These are phyloP conservation scores for Globisporangium emineosum DNA, from an alignment of 352 stramenopile genomes.

Conservation along the genomic window DNA sequence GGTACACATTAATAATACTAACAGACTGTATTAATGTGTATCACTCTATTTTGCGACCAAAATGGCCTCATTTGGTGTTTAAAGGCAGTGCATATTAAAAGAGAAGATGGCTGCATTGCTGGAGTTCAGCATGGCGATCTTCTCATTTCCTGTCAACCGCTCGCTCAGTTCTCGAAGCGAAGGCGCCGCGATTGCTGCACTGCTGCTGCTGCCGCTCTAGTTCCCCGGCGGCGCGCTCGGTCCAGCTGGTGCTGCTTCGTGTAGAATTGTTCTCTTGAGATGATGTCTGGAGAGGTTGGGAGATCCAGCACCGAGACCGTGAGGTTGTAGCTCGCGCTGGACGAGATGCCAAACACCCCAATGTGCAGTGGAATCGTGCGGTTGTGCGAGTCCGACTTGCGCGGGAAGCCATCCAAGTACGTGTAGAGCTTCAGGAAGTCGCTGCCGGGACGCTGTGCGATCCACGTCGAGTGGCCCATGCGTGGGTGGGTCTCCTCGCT, in stretches of 20 bases:
- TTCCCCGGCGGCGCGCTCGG: conserved; percentile 1
- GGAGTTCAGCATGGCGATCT: not conserved
- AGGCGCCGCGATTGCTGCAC: conserved; percentile 8
- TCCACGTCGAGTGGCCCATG: conserved; percentile 65
- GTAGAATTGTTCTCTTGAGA: conserved; percentile 51
- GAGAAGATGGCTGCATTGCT: not conserved
- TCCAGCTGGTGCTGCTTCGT: conserved; percentile 35
- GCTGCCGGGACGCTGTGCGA: conserved; percentile 52
- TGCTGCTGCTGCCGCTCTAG: not conserved
- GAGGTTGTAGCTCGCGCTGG: conserved; percentile 39
- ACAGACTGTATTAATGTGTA: not conserved
- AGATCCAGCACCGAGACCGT: conserved; percentile 61
- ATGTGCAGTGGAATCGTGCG: conserved; percentile 72
- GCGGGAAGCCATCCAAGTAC: conserved; percentile 77
- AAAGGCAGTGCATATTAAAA: not conserved
- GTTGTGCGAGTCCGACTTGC: conserved; percentile 36
- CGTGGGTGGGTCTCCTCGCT: conserved; percentile 63
- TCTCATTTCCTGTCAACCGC: not conserved
- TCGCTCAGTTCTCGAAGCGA: not conserved
- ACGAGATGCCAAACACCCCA: conserved; percentile 48
- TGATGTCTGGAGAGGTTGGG: conserved; percentile 45
- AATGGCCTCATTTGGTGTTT: not conserved
- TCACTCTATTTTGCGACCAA: not conserved
- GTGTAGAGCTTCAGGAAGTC: conserved; percentile 67
- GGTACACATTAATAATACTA: too few species aligned